Percentiles rank a stretch among this genome's conserved stretches.
Evolutionary conservation across 2,329 filamentous ascomycete genomes (phyloP).

Genomic region (Pseudogymnoascus pannorum): DNA sequence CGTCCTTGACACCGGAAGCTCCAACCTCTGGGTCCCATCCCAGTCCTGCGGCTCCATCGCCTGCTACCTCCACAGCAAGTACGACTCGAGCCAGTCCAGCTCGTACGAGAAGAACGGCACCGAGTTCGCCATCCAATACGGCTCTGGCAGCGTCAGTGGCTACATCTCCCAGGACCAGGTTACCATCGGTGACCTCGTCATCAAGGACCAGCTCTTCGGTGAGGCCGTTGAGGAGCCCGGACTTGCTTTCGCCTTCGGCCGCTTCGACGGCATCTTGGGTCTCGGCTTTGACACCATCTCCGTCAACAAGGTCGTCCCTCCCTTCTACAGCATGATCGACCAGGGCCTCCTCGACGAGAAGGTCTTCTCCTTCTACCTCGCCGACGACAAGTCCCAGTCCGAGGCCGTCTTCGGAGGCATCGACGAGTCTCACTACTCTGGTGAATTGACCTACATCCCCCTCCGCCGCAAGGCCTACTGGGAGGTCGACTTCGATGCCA

Average conservation of each 20-base stretch:
- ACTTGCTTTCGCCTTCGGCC: slow-evolving; percentile 93
- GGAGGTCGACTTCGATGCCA: slow-evolving; percentile 94
- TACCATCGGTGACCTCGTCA: slow-evolving; percentile 77
- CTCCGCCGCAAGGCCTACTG: slow-evolving; percentile 98
- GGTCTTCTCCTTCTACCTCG: slow-evolving; percentile 95
- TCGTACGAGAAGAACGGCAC: slow-evolving; percentile 92
- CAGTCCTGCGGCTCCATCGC: slow-evolving; percentile 87
- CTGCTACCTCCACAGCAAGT: slow-evolving; percentile 95
- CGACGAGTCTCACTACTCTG: slow-evolving; percentile 70
- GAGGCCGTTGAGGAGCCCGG: slow-evolving; percentile 95
- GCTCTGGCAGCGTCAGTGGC: slow-evolving; percentile 86
- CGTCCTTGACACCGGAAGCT: slow-evolving; percentile 95
- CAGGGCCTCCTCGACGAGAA: slow-evolving; percentile 85
- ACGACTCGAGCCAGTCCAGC: slow-evolving; percentile 82
- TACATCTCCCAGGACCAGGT: slow-evolving; percentile 87
- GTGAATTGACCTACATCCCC: slow-evolving; percentile 87
- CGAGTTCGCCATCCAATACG: slow-evolving; percentile 88
- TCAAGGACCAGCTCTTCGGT: slow-evolving; percentile 89
- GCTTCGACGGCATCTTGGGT: slow-evolving; percentile 94
- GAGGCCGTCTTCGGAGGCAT: slow-evolving; percentile 87
- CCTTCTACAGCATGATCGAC: slow-evolving; percentile 93
- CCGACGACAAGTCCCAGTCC: slow-evolving; percentile 67
- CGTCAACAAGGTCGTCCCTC: slow-evolving; percentile 91
- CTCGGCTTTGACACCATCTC: slow-evolving; percentile 92
- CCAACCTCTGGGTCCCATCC: slow-evolving; percentile 97